Evolutionary conservation across 169 alveolate species (phyloP).

Genomic region (Plasmodium gonderi): DNA sequence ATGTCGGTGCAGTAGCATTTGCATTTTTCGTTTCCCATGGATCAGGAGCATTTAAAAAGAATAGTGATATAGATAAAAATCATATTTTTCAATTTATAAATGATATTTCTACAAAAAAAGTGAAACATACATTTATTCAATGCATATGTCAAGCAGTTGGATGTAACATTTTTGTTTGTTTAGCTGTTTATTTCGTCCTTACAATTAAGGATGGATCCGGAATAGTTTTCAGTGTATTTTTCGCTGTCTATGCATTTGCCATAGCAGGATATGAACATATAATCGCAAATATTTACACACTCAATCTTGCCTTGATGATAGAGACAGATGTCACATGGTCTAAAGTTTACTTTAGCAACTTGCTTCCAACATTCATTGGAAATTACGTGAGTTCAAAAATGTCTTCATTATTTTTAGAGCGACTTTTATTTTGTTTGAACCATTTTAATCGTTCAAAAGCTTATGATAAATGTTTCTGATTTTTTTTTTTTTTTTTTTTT

Average conservation of each 20-base stretch:
- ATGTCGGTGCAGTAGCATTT: constrained; percentile 78
- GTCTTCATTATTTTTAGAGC: too few species aligned
- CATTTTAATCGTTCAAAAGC: too few species aligned
- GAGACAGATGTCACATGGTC: constrained; percentile 45
- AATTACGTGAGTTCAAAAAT: constrained; percentile 61
- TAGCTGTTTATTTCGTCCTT: constrained; percentile 80
- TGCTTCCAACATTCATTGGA: constrained; percentile 81
- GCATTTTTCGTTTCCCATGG: constrained; percentile 78
- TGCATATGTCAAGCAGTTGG: constrained; percentile 80
- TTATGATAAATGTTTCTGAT: background rate
- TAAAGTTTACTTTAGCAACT: constrained; percentile 74
- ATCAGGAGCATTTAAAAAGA: constrained; percentile 75
- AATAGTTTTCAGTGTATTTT: constrained; percentile 72
- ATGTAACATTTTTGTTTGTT: constrained; percentile 82
- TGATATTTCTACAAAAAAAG: constrained; percentile 62
- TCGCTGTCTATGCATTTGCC: constrained; percentile 82
- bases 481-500: background rate
- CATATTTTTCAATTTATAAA: constrained; percentile 56
- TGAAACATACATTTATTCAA: constrained; percentile 75
- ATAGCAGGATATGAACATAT: constrained; percentile 87
- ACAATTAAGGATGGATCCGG: constrained; percentile 74
- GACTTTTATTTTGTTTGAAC: too few species aligned
- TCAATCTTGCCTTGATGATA: constrained; percentile 79
- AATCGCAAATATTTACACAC: constrained; percentile 83
- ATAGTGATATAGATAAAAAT: background rate